Evolutionary conservation across 495 filamentous ascomycete species (phyloP), one percentile per base, ranked within the genome.

Genomic region (Daldinia vernicosa): DNA sequence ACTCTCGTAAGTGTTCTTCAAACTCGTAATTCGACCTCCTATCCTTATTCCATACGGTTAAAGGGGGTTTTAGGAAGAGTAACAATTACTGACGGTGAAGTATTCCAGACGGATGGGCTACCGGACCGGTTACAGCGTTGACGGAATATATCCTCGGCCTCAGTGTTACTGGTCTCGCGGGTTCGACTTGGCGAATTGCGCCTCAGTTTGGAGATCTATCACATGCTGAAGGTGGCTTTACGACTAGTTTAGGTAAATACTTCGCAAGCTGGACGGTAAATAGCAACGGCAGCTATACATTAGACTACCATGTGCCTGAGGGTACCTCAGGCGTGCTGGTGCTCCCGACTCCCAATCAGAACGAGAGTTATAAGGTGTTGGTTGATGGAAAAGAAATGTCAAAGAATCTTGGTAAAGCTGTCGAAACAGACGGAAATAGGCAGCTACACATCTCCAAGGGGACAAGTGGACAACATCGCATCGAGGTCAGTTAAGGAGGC

Each of bases 141-240:
- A 88, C 85, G 1, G 82, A 86, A 45, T 87, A 84, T 60, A 76
- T 89, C 11, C 79, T 87, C 1, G 89, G 89, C 6, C 80, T 91
- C 17, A 80, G 84, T 43, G 70, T 89, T 14, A 82, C 83, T 6
- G 80, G 79, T 4, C 84, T 80, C 2, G 74, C 80, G 6, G 89
- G 89, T 0, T 65, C 69, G 54, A 84, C 79, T 11, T 91, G 88
- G 87, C 79, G 73, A 57, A 77, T 91, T 55, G 83, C 82, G 14
- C 89, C 89, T 7, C 83, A 85, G 64, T 85, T 90, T 61, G 88
- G 84, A 6, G 85, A 89, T 70, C 75, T 91, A 37, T 80, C 70
- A 60, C 75, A 75, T 47, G 88, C 81, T 1, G 80, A 88, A 69
- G 88, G 84, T 6, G 89, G 88, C 0, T 90, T 90, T 67, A 81